phyloP scores from a whole-genome alignment of 2,329 filamentous ascomycete species.

The Piedraia hortae region DNA sequence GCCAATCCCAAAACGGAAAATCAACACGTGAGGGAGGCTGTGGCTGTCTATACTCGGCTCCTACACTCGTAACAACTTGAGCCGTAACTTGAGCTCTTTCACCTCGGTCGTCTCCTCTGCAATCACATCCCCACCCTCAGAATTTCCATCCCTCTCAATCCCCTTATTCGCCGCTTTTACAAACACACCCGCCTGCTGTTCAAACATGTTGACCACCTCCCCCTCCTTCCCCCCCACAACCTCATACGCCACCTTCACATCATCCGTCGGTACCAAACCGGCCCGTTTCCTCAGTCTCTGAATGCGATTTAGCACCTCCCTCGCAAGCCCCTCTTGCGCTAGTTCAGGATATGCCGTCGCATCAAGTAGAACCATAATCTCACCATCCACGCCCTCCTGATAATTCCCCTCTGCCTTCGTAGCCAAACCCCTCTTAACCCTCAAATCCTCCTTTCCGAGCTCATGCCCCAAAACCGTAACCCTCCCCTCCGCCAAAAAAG shows the following conservation, averaged over 20 bases:
- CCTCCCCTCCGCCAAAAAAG: conserved; percentile 43
- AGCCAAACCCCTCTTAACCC: conserved; percentile 54
- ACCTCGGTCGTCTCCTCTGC: conserved; percentile 62
- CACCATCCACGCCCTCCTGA: conserved; percentile 68
- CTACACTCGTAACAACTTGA: conserved; percentile 3
- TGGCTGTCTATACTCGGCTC: too few species aligned
- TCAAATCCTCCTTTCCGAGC: conserved; percentile 56
- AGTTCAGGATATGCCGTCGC: conserved; percentile 58
- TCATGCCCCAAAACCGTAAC: conserved; percentile 68
- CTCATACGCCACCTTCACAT: conserved; percentile 81
- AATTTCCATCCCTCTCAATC: conserved; percentile 5
- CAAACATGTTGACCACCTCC: conserved; percentile 13
- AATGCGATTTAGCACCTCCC: conserved; percentile 80
- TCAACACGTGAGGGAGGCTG: too few species aligned
- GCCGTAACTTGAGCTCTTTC: conserved; percentile 16
- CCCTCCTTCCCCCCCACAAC: conserved; percentile 25
- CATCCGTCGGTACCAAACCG: conserved; percentile 68
- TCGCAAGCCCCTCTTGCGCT: conserved; percentile 61
- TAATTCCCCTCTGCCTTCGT: conserved; percentile 42
- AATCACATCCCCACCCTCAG: conserved; percentile 24
- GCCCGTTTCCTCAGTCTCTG: conserved; percentile 87
- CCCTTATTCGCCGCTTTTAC: conserved; percentile 12
- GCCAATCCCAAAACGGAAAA: too few species aligned
- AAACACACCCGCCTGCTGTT: conserved; percentile 11
- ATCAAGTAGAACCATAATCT: conserved; percentile 80